Conservation (phyloP, 2,329 filamentous ascomycete genomes). For the Harringtonia aguacate region DNA sequence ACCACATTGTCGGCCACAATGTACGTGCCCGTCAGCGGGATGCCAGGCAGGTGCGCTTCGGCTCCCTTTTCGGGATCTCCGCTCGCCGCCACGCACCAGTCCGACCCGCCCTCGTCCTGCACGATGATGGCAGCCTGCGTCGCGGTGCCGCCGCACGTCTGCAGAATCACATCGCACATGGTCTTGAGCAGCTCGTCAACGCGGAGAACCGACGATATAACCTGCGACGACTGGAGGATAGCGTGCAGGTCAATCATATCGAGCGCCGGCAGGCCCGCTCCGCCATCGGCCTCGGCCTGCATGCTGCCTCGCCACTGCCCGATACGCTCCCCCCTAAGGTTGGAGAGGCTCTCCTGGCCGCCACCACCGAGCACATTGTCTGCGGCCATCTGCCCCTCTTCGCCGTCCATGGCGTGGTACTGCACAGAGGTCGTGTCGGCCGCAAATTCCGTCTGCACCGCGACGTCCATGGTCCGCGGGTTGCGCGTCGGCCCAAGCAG, state of each 20-base stretch:
- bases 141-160: slow-evolving; percentile 62
- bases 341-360: slow-evolving; percentile 28
- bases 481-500: slow-evolving; percentile 51
- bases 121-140: slow-evolving; percentile 65
- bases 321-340: slow-evolving; percentile 46
- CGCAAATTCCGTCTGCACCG: slow-evolving; percentile 58
- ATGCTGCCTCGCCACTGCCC: slow-evolving; percentile 54
- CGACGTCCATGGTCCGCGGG: slow-evolving; percentile 48
- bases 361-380: no score
- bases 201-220: slow-evolving; percentile 68
- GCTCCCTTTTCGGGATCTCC: slow-evolving; percentile 61
- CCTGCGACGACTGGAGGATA: slow-evolving; percentile 68
- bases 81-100: slow-evolving; percentile 65
- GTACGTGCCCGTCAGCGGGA: slow-evolving; percentile 54
- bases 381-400: slow-evolving; percentile 31
- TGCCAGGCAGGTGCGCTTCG: slow-evolving; percentile 52
- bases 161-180: slow-evolving; percentile 71
- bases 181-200: slow-evolving; percentile 68
- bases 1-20: slow-evolving; percentile 68
- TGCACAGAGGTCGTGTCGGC: slow-evolving; percentile 42
- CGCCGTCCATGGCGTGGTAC: slow-evolving; percentile 33
- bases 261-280: slow-evolving; percentile 55
- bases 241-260: slow-evolving; percentile 77
- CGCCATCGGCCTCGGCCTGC: slow-evolving; percentile 34
- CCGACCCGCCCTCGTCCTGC: slow-evolving; percentile 51